Base-by-base conservation (phyloP, 176 grass and related monocot genomes). In the Triticum timopheevii region DNA sequence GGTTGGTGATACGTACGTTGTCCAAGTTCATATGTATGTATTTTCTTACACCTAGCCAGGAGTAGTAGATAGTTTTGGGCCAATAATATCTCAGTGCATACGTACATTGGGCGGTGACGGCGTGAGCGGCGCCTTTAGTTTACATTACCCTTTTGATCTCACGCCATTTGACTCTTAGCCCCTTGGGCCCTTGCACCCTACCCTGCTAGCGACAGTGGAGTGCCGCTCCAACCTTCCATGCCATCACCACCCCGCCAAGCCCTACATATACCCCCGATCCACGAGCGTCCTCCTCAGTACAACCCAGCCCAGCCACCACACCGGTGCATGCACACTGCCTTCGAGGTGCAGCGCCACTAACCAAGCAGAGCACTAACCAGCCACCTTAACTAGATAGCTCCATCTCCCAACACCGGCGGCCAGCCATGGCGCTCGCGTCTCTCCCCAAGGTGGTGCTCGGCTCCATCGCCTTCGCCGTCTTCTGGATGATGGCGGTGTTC, bases 401-500 rank as follows among this genome's bases (percentile, higher is more conserved):
- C 3, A 13, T 45, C 44, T 47, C 45, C 13, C 45, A 52, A 52
- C 50, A 54, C 50, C 50, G 16, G 16, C 50, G 2, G 50, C 50
- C 50, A 19, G 9, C 27, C 74, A 95, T 92, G 90, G 86, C 69
- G 66, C 77, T 95, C 0, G 90, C 88, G 1, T 82, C 88, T 0
- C 3, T 77, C 20, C 17, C 73, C 19, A 92, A 92, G 82, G 86
- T 95, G 77, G 89, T 90, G 2, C 88, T 96, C 0, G 96, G 96
- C 3, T 94, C 96, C 0, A 0, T 94, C 0, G 96, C 93, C 71
- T 98, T 98, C 42, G 88, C 45, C 1, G 85, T 98, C 58, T 98
- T 98, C 89, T 98, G 97, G 97, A 84, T 98, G 80, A 34, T 98
- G 65, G 97, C 97, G 10, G 96, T 98, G 56, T 98, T 98, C 88